Percentiles rank a stretch among this genome's conserved stretches.
Conservation (phyloP, 129 eudicot species). For the Ambrosia artemisiifolia region DNA sequence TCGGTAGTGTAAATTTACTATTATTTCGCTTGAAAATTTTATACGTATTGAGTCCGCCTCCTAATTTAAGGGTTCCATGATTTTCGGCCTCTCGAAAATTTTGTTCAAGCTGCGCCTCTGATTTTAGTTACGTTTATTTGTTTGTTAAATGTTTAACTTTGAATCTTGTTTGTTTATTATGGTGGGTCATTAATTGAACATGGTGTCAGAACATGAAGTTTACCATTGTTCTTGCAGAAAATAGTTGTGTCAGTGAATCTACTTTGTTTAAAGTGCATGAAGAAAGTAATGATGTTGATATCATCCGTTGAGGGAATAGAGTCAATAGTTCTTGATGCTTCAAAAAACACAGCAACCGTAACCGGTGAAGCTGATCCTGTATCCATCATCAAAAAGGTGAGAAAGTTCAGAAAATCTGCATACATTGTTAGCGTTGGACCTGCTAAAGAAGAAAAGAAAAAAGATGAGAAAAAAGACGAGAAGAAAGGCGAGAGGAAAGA, state of each 20-base stretch:
- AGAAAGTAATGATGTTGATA: slow-evolving; percentile 52
- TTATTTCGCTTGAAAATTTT: too few species aligned
- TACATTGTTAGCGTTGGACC: slow-evolving; percentile 47
- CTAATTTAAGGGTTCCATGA: too few species aligned
- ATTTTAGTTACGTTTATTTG: too few species aligned
- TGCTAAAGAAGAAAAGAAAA: slow-evolving; percentile 49
- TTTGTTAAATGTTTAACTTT: neutral
- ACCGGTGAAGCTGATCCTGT: slow-evolving; percentile 66
- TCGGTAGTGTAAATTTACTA: too few species aligned
- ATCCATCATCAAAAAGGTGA: slow-evolving; percentile 43
- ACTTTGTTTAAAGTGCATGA: slow-evolving; percentile 52
- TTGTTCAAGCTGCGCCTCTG: too few species aligned
- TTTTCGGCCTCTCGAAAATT: too few species aligned
- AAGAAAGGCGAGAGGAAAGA: slow-evolving; percentile 21
- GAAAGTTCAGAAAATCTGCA: slow-evolving; percentile 44
- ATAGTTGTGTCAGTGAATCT: slow-evolving; percentile 63
- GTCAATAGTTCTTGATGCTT: slow-evolving; percentile 51
- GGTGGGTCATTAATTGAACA: slow-evolving; percentile 1
- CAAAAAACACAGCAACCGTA: slow-evolving; percentile 48
- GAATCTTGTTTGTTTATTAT: neutral
- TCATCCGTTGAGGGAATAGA: slow-evolving; percentile 46
- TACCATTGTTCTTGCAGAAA: slow-evolving; percentile 45
- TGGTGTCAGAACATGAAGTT: slow-evolving; percentile 14
- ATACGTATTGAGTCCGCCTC: too few species aligned
- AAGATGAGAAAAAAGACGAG: slow-evolving; percentile 25